Base-by-base conservation (phyloP, 176 grass and related monocot genomes). In the Puya raimondii region DNA sequence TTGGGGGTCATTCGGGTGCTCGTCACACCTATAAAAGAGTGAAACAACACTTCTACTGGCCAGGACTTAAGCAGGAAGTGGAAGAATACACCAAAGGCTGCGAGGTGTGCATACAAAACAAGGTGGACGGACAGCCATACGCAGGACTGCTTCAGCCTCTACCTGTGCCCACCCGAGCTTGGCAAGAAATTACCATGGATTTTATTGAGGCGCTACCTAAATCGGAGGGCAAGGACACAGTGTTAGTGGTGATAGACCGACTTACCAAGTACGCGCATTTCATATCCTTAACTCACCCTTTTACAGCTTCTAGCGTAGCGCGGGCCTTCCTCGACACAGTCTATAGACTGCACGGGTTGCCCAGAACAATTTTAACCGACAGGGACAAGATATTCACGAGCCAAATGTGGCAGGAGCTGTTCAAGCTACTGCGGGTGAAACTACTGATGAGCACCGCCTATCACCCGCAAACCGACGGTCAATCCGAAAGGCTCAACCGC, bases 181-280 rank as follows among this genome's bases (percentile, higher is more conserved):
- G 64, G 64, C 47, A 13, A 10, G 20, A 26, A 14, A 33, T 67
- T 14, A 26, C 4, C 16, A 67, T 67, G 64, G 64, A 67, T 67
- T 67, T 67, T 1, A 67, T 67, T 8, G 20, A 23, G 1, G 18
- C 14, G 14, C 18, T 67, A 23, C 23, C 23, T 0, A 23, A 23
- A 23, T 23, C 23, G 23, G 23, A 23, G 23, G 23, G 23, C 23
- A 70, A 70, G 26, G 42, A 42, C 2, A 18, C 16, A 7, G 21
- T 70, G 14, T 17, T 70, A 9, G 67, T 70, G 2, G 29, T 51
- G 1, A 23, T 68, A 8, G 67, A 51, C 27, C 2, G 67, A 50
- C 16, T 70, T 1, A 48, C 67, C 12, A 72, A 72, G 16, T 72
- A 57, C 15, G n/a, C 69, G 1, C 50, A 72, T 14, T 57, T 58